Conservation (phyloP, 345 rosid genomes). For the Litchi chinensis region DNA sequence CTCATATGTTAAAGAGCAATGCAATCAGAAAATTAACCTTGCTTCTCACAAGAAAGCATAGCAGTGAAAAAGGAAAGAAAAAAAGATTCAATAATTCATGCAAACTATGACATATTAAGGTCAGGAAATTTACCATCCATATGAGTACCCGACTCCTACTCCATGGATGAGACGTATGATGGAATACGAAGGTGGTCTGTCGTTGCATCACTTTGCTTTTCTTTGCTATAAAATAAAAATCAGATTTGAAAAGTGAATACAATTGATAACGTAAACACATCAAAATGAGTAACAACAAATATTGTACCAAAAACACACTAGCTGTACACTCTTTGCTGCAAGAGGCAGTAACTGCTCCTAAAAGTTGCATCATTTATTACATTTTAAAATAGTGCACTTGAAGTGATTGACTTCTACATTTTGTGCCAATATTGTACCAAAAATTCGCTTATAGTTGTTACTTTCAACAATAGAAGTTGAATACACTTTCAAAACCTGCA, state of each 20-base stretch:
- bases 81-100: not conserved
- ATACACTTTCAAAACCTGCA: not conserved
- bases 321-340: not conserved
- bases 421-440: not conserved
- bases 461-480: not conserved
- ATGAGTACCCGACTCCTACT: slow-evolving; percentile 82
- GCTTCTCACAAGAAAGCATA: not conserved
- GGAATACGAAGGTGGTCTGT: slow-evolving; percentile 85
- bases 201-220: slow-evolving; percentile 66
- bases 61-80: not conserved
- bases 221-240: slow-evolving; percentile 49
- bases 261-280: not conserved
- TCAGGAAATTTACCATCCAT: slow-evolving; percentile 72
- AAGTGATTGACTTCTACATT: not conserved
- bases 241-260: slow-evolving; percentile 7
- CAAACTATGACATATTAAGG: slow-evolving; percentile 10
- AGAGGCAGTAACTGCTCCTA: not conserved
- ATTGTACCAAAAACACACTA: not conserved
- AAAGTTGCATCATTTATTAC: not conserved
- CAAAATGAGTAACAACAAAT: not conserved
- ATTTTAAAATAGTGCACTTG: not conserved
- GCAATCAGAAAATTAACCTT: not conserved
- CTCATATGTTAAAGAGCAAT: not conserved
- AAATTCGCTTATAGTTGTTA: not conserved
- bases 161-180: slow-evolving; percentile 96